These are phyloP conservation scores for Fusarium sp. DNA, from an alignment of 2,329 filamentous ascomycete genomes.

Conservation along the genomic window DNA sequence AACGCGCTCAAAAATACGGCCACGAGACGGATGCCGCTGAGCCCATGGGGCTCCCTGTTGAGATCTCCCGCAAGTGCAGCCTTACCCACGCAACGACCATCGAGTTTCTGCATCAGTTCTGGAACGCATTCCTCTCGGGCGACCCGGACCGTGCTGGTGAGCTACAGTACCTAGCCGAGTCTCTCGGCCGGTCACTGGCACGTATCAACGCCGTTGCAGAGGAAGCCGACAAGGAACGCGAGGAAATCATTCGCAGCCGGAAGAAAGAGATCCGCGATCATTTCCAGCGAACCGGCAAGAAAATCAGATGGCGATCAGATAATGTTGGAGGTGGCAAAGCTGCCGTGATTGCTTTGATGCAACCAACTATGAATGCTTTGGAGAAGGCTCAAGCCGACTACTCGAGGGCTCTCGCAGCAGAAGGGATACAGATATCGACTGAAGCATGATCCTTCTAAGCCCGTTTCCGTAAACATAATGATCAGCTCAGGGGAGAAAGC, in stretches of 20 bases:
- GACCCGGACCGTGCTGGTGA: constrained; percentile 84
- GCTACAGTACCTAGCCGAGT: constrained; percentile 83
- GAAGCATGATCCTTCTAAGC: constrained; percentile 44
- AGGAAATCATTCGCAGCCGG: constrained; percentile 70
- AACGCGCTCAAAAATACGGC: constrained; percentile 67
- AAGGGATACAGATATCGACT: constrained; percentile 60
- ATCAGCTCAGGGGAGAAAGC: not conserved
- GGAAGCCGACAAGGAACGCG: constrained; percentile 80
- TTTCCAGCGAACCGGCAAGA: constrained; percentile 78
- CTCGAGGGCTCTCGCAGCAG: constrained; percentile 74
- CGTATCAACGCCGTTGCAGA: constrained; percentile 83
- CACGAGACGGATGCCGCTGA: constrained; percentile 57
- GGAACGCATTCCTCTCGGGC: constrained; percentile 89
- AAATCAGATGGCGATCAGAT: constrained; percentile 73
- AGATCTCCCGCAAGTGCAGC: constrained; percentile 67
- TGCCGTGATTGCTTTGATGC: constrained; percentile 80
- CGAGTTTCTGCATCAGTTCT: constrained; percentile 98
- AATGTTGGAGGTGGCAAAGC: constrained; percentile 78
- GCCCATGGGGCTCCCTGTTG: constrained; percentile 64
- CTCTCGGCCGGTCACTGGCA: constrained; percentile 78
- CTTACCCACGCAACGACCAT: constrained; percentile 90
- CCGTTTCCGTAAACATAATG: not conserved
- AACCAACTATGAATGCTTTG: constrained; percentile 77
- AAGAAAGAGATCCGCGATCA: constrained; percentile 77
- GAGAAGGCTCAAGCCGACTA: constrained; percentile 77